Base-by-base conservation (phyloP, 2,329 filamentous ascomycete species). In the Colletotrichum zoysiae region DNA sequence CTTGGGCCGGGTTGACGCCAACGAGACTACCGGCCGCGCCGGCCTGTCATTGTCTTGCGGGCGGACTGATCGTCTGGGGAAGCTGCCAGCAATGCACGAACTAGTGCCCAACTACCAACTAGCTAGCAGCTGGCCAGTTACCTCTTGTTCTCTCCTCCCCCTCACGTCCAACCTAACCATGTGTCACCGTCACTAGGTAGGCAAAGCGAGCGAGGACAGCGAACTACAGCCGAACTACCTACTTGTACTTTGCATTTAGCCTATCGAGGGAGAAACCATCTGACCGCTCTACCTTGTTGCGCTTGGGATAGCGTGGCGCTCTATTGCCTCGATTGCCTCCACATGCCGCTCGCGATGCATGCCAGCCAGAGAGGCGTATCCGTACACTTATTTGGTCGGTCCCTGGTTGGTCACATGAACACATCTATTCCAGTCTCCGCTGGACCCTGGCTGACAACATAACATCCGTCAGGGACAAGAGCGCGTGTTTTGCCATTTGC, bases 281-380 rank as follows among this genome's bases (percentile, higher is more conserved):
- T 71, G 69, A 71, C 59, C 69, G 33, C 65, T 60, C 55, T 48
- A 56, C n/a, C n/a, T n/a, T n/a, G 59, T 16, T 26, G 35, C n/a
- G 2, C 38, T 53, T 20, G 63, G 26, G 58, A 69, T 64, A 63
- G 69, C 46, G 53, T 23, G 8, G 33, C 18, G 11, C 42, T 57
- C 18, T 7, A 55, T 59, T 42, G 65, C 48, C 65, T 68, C 58
- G 20, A 14, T n/a, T 11, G 44, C 44, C 44, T 46, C 44, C 18
- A 46, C 44, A 30, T 44, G 58, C 58, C 51, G 18, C 44, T 20
- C 44, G 65, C 38, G 65, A 53, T 57, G 38, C 30, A 53, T 57
- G 38, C 30, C 42, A 55, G 38, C 30, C 42, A 55, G 20, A 58
- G 53, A 46, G 38, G 26, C 33, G 30, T n/a, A n/a, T n/a, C n/a